phyloP scores from a whole-genome alignment of 352 stramenopile species.

The Globisporangium uncinulatum region DNA sequence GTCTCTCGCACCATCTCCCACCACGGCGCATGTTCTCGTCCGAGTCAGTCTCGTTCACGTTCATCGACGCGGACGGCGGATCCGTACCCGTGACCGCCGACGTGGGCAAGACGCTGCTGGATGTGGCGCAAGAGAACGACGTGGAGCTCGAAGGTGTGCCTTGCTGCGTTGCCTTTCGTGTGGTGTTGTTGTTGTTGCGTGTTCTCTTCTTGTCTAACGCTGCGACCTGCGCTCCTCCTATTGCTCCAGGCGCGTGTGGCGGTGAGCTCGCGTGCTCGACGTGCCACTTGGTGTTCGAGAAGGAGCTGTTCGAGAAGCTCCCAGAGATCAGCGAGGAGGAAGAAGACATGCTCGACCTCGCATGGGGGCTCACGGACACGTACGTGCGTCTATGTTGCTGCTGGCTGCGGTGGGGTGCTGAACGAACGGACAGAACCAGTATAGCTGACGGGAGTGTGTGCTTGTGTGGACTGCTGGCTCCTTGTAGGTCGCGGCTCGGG shows the following conservation, averaged over 20 bases:
- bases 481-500: conserved; percentile 61
- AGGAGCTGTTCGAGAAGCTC: conserved; percentile 85
- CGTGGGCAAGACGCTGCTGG: conserved; percentile 77
- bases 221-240: background rate
- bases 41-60: conserved; percentile 68
- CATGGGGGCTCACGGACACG: conserved; percentile 92
- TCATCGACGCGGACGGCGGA: conserved; percentile 77
- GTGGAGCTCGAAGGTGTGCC: conserved; percentile 84
- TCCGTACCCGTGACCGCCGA: conserved; percentile 60
- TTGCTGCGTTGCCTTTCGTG: background rate
- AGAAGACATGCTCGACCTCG: conserved; percentile 95
- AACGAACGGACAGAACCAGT: background rate
- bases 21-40: conserved; percentile 30
- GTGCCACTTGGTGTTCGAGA: conserved; percentile 91
- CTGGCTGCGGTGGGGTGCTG: background rate
- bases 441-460: too few relatives aligned
- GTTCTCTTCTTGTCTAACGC: background rate
- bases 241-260: conserved; percentile 75
- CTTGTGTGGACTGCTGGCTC: too few relatives aligned
- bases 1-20: conserved; percentile 4
- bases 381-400: conserved; percentile 26
- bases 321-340: conserved; percentile 90
- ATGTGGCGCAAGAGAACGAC: conserved; percentile 91
- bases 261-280: conserved; percentile 92
- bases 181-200: background rate